A percentile compares a stretch with the other conserved stretches of the same genome.
Conservation (phyloP, 352 stramenopile species). For the Pythium dissimile region DNA sequence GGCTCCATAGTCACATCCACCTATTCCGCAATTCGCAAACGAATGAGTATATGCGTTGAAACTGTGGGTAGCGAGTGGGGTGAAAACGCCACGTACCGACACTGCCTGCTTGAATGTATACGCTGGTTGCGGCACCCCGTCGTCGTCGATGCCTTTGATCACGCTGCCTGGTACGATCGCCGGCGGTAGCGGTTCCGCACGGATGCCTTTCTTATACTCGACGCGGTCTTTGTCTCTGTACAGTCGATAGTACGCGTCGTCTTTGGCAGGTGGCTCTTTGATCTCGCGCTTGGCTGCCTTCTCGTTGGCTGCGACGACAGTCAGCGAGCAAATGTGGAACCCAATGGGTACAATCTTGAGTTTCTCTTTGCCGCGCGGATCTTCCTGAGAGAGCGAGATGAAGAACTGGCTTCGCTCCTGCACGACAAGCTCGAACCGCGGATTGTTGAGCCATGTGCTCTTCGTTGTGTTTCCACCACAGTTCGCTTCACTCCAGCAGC, state of each 20-base stretch:
- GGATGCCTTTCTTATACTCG: constrained; percentile 55
- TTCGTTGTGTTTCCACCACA: constrained; percentile 78
- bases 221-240: constrained; percentile 62
- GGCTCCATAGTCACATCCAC: constrained; percentile 66
- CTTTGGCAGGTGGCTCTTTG: constrained; percentile 56
- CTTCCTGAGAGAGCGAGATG: constrained; percentile 77
- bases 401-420: constrained; percentile 63
- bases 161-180: constrained; percentile 74
- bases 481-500: constrained; percentile 72
- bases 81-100: constrained; percentile 47
- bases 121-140: constrained; percentile 61
- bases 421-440: constrained; percentile 71
- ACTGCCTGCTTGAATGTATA: constrained; percentile 86
- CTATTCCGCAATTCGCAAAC: no score
- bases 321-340: constrained; percentile 76
- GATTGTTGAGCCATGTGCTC: constrained; percentile 88
- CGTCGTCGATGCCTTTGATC: constrained; percentile 56
- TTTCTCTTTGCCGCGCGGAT: constrained; percentile 67
- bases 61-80: no score
- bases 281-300: constrained; percentile 50
- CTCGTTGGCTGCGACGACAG: constrained; percentile 16
- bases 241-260: constrained; percentile 61
- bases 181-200: constrained; percentile 49
- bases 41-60: no score
- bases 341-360: constrained; percentile 74